Evolutionary conservation across 495 filamentous ascomycete genomes (phyloP).

Genomic region (Apodospora peruviana): DNA sequence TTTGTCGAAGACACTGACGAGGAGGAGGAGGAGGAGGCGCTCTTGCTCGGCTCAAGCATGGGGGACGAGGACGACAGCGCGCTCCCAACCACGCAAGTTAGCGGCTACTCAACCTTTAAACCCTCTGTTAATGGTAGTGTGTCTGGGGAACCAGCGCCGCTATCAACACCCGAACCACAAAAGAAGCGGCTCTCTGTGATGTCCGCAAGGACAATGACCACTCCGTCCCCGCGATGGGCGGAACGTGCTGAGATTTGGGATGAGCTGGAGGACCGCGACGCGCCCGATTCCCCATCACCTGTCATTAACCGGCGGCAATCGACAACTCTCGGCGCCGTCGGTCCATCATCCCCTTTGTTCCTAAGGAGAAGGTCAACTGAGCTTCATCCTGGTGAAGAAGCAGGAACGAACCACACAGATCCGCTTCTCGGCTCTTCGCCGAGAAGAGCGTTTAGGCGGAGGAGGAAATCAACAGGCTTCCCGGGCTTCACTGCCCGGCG

Average conservation of each 20-base stretch:
- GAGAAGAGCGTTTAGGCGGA: constrained; percentile 25
- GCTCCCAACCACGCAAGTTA: constrained; percentile 15
- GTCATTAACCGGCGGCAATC: constrained; percentile 29
- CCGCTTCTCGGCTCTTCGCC: constrained; percentile 7
- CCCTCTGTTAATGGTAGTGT: constrained; percentile 8
- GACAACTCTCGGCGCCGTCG: constrained; percentile 25
- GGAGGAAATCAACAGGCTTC: constrained; percentile 50
- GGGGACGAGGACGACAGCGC: constrained; percentile 28
- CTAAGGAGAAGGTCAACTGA: constrained; percentile 20
- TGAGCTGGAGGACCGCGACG: constrained; percentile 56
- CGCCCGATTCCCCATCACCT: constrained; percentile 26
- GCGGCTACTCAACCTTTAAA: constrained; percentile 41
- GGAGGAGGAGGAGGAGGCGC: constrained; percentile 45
- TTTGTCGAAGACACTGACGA: constrained; percentile 61
- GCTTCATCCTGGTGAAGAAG: constrained; percentile 13
- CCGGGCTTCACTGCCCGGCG: constrained; percentile 45
- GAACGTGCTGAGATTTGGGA: constrained; percentile 63
- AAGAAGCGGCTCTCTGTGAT: constrained; percentile 19
- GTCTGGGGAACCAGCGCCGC: neutral
- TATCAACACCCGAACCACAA: constrained; percentile 7
- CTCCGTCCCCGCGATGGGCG: constrained; percentile 35
- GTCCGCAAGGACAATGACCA: constrained; percentile 23
- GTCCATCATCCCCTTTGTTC: constrained; percentile 24
- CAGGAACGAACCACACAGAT: constrained; percentile 9
- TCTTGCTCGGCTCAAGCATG: constrained; percentile 33